Percentiles rank a stretch among this genome's conserved stretches.
phyloP scores from a whole-genome alignment of 768 basidiomycete species.

The Calocera viscosa region DNA sequence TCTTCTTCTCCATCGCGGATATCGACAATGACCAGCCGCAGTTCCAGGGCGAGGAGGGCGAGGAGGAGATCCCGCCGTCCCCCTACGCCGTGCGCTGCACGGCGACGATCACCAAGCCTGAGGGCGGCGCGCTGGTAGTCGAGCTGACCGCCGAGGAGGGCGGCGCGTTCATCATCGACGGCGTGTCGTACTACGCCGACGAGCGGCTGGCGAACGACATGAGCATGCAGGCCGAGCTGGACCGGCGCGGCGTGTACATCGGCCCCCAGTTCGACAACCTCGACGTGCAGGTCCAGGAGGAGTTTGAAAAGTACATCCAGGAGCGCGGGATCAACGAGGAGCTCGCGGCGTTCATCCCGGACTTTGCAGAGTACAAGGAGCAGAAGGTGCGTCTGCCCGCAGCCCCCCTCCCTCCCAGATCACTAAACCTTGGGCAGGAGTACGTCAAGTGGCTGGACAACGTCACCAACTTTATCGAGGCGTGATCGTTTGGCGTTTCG shows the following conservation, averaged over 20 bases:
- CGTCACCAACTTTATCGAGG: slow-evolving; percentile 71
- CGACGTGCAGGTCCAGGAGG: slow-evolving; percentile 74
- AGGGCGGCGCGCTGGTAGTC: slow-evolving; percentile 57
- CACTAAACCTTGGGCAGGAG: slow-evolving; percentile 46
- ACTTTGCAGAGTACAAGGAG: slow-evolving; percentile 82
- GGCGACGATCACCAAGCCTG: slow-evolving; percentile 70
- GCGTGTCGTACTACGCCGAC: slow-evolving; percentile 74
- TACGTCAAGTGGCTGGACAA: slow-evolving; percentile 80
- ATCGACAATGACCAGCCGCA: slow-evolving; percentile 40
- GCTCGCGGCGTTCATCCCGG: slow-evolving; percentile 76
- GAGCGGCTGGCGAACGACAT: slow-evolving; percentile 56
- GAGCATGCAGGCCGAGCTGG: slow-evolving; percentile 87
- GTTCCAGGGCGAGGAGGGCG: slow-evolving; percentile 25
- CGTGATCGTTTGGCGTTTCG: slow-evolving; percentile 16
- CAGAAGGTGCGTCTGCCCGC: slow-evolving; percentile 53
- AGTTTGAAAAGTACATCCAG: slow-evolving; percentile 77
- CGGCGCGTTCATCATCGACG: slow-evolving; percentile 64
- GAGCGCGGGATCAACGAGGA: slow-evolving; percentile 81
- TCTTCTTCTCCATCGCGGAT: slow-evolving; percentile 90
- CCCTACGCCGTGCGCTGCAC: slow-evolving; percentile 66
- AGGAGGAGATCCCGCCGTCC: slow-evolving; percentile 25
- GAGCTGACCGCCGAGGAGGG: slow-evolving; percentile 73
- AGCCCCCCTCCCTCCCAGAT: slow-evolving; percentile 9
- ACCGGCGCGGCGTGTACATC: slow-evolving; percentile 78
- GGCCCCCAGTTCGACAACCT: slow-evolving; percentile 92